Base-by-base conservation (phyloP, 2,329 filamentous ascomycete species). In the Cytospora mali region DNA sequence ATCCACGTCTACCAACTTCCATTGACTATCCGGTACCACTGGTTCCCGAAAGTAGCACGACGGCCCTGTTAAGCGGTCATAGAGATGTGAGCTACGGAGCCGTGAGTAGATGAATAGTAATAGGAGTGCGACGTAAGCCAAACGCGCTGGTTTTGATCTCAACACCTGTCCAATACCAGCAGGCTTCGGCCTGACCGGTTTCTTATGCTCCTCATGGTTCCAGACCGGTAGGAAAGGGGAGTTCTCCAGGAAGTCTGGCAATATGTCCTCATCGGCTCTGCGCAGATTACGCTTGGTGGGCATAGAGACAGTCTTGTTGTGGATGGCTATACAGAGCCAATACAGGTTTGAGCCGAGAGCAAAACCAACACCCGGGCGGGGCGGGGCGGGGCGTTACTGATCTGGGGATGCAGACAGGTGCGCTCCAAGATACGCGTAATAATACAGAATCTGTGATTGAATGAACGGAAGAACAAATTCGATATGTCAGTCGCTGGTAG, bases 31-130 rank as follows among this genome's bases (percentile, higher is more conserved):
- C 16, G 58, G 51, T 9, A 52, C 39, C 27, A 60, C 50, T 23
- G 58, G 58, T 2, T 54, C n/a, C 39, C 50, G 58, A 11, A 60
- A 60, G 28, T 54, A 60, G n/a, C 58, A 60, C n/a, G 58, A 60
- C 28, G 58, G 58, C 4, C 58, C 58, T 1, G 35, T 49, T n/a
- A 60, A 23, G 10, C 58, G 58, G 1, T 60, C 50, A 18, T 60
- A 60, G 3, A 60, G 4, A 16, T 54, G 58, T 27, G 10, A 16
- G 4, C 27, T 16, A 16, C 33, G 50, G 27, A 60, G 39, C 35
- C 50, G 54, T 16, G 53, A 1, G 11, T 54, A 7, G n/a, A 27
- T 18, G 9, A 13, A 21, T 33, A 54, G 27, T 3, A 60, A 54
- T 5, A 60, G 35, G 16, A 60, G 9, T 23, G 49, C 35, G 27